phyloP scores from a whole-genome alignment of 2,329 filamentous ascomycete genomes.

The Paraconiothyrium sp. region DNA sequence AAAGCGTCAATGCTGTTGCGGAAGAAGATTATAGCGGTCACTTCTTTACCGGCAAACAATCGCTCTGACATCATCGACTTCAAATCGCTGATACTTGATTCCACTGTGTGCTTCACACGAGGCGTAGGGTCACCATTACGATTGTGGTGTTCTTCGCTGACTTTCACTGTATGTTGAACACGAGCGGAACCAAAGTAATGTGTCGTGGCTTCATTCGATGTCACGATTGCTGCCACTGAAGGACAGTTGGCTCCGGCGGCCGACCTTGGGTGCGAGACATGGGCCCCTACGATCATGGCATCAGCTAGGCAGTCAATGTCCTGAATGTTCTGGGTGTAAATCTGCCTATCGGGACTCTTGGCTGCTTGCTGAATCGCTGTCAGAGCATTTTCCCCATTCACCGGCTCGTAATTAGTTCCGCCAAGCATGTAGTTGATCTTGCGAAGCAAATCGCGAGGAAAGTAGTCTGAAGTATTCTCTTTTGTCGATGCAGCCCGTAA shows the following conservation, averaged over 20 bases:
- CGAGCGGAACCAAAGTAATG: background rate
- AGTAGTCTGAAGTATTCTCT: background rate
- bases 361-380: no score
- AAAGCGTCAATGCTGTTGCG: background rate
- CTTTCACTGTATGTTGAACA: background rate
- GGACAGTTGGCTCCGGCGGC: background rate
- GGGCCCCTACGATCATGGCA: background rate
- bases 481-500: background rate
- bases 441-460: background rate
- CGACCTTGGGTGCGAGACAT: background rate
- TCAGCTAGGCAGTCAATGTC: no score
- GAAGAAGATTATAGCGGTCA: background rate
- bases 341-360: background rate
- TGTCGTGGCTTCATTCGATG: background rate
- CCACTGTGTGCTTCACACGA: background rate
- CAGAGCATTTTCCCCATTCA: no score
- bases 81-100: background rate
- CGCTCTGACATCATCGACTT: background rate
- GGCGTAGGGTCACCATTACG: background rate
- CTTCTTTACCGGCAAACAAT: background rate
- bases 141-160: background rate
- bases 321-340: background rate
- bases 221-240: background rate
- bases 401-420: background rate
- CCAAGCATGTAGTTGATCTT: background rate